Evolutionary conservation across 805 yeast species (phyloP).

Genomic region (Metschnikowia drakensbergensis): DNA sequence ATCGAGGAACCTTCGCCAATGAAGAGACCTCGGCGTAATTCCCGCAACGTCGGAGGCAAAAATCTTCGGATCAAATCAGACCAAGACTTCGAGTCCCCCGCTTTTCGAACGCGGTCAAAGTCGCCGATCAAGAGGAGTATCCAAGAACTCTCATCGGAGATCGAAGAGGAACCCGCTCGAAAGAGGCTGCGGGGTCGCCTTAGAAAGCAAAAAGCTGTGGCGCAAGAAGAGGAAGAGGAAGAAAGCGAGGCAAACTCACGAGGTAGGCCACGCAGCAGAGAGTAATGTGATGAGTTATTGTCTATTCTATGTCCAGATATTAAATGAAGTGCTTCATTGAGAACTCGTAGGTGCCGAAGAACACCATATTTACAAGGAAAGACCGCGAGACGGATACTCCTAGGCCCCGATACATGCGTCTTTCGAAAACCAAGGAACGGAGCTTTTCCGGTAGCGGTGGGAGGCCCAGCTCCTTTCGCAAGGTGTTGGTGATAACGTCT

Average conservation of each 20-base stretch:
- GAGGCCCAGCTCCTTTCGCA: constrained; percentile 47
- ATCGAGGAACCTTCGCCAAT: neutral
- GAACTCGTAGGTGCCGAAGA: constrained; percentile 69
- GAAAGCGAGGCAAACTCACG: constrained; percentile 8
- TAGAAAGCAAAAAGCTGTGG: constrained; percentile 4
- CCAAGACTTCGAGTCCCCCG: constrained; percentile 15
- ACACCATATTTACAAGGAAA: constrained; percentile 67
- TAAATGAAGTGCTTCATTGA: constrained; percentile 51
- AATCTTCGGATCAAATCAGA: neutral
- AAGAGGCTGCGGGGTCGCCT: constrained; percentile 10
- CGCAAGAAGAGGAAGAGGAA: neutral
- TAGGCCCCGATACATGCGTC: constrained; percentile 68
- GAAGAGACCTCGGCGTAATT: neutral
- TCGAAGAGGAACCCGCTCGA: constrained; percentile 13
- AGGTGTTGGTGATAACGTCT: constrained; percentile 66
- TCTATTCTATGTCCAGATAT: neutral
- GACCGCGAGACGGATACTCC: constrained; percentile 73
- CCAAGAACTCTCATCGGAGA: constrained; percentile 17
- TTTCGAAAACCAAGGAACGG: constrained; percentile 32
- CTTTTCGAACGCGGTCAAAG: constrained; percentile 17
- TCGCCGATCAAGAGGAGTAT: constrained; percentile 19
- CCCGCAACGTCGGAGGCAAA: neutral
- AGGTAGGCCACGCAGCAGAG: constrained; percentile 12
- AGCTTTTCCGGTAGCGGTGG: constrained; percentile 33
- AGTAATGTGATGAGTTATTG: neutral